Percentiles rank a stretch among this genome's conserved stretches.
Conservation (phyloP, 352 stramenopile genomes). For the Phytophthora litchii region DNA sequence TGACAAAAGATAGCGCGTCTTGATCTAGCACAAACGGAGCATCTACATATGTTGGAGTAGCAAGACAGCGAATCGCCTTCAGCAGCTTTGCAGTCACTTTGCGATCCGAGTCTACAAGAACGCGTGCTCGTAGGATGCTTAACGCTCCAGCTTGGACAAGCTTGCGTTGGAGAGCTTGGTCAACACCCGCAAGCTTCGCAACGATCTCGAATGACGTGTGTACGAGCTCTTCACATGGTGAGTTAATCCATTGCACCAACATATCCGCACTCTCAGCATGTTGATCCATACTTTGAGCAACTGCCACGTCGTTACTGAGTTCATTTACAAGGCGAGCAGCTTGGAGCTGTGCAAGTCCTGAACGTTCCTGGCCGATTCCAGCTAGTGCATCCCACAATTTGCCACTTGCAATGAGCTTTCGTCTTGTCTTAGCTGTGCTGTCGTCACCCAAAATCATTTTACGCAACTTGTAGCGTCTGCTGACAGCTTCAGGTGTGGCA, state of each 20-base stretch:
- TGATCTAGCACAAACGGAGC: constrained; percentile 48
- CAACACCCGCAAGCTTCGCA: constrained; percentile 38
- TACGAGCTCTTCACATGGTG: constrained; percentile 34
- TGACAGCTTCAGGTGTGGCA: constrained; percentile 40
- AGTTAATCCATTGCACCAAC: constrained; percentile 56
- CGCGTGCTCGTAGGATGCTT: constrained; percentile 45
- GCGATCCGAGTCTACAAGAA: constrained; percentile 47
- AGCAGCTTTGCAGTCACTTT: constrained; percentile 59
- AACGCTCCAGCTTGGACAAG: constrained; percentile 46
- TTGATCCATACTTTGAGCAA: constrained; percentile 29
- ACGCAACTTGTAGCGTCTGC: constrained; percentile 54
- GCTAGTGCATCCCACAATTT: constrained; percentile 57
- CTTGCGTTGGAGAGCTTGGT: constrained; percentile 42
- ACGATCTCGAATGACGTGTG: constrained; percentile 50
- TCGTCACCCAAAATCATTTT: constrained; percentile 73
- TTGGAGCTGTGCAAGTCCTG: constrained; percentile 50
- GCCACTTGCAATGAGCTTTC: constrained; percentile 57
- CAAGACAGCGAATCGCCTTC: constrained; percentile 54
- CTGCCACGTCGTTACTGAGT: constrained; percentile 41
- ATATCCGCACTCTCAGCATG: constrained; percentile 31
- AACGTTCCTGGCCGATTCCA: constrained; percentile 24
- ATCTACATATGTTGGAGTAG: constrained; percentile 16
- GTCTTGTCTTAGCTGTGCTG: constrained; percentile 46
- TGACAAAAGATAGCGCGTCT: constrained; percentile 69
- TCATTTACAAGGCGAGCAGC: constrained; percentile 47